Evolutionary conservation across 2,329 filamentous ascomycete species (phyloP).

Genomic region (Microascus cirrosus): DNA sequence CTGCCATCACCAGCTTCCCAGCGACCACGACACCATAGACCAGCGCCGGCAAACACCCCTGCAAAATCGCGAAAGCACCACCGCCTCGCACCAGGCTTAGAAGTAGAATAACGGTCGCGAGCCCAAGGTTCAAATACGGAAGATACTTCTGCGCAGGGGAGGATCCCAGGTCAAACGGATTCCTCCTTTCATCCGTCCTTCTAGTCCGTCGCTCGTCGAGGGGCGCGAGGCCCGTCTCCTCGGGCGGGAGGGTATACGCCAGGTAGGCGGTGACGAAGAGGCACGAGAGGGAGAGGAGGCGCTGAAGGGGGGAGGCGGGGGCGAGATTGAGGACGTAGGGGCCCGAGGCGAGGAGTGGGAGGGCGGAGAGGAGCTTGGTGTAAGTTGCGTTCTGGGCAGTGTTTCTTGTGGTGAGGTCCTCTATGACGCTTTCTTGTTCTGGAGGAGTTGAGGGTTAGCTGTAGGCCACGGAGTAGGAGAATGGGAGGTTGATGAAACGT

Average conservation of each 20-base stretch:
- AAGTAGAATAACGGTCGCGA: slow-evolving; percentile 41
- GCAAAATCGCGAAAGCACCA: slow-evolving; percentile 18
- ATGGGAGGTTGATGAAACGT: neutral
- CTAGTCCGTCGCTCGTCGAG: slow-evolving; percentile 30
- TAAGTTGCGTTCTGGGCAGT: slow-evolving; percentile 45
- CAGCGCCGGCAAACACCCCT: slow-evolving; percentile 37
- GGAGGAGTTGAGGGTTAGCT: slow-evolving; percentile 8
- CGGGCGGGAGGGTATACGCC: slow-evolving; percentile 42
- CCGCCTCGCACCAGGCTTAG: slow-evolving; percentile 26
- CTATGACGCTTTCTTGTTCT: slow-evolving; percentile 58
- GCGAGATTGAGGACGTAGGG: slow-evolving; percentile 43
- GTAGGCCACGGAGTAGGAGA: neutral
- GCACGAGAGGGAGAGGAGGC: slow-evolving; percentile 49
- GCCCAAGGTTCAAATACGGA: slow-evolving; percentile 45
- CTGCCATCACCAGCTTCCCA: slow-evolving; percentile 54
- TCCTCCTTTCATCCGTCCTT: slow-evolving; percentile 9
- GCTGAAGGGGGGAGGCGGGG: slow-evolving; percentile 20
- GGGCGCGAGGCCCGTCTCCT: slow-evolving; percentile 36
- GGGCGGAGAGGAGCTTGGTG: slow-evolving; percentile 42
- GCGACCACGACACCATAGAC: slow-evolving; percentile 51
- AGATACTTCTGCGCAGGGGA: slow-evolving; percentile 46
- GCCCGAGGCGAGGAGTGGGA: slow-evolving; percentile 45
- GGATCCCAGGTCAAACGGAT: slow-evolving; percentile 9
- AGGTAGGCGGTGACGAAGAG: slow-evolving; percentile 52
- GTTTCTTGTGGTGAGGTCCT: slow-evolving; percentile 42